A percentile compares a stretch with the other conserved stretches of the same genome.
Conservation (phyloP, 441 rosid genomes). For the Pelargonium fulgidum region DNA sequence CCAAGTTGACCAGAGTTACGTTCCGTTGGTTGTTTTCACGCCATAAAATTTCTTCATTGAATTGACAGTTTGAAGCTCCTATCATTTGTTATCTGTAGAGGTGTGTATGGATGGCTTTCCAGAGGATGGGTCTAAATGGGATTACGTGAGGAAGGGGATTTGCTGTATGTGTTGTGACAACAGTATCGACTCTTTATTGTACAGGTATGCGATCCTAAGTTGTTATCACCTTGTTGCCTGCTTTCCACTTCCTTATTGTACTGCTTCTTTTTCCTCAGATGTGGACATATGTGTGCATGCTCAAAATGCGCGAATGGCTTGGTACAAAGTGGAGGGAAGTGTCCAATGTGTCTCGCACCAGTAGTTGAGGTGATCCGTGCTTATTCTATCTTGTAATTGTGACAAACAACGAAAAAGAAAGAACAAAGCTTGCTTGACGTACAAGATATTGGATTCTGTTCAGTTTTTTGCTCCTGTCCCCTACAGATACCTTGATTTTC, state of each 20-base stretch:
- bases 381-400: slow-evolving; percentile 48
- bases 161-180: slow-evolving; percentile 67
- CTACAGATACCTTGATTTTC: slow-evolving; percentile 19
- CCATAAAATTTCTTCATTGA: neutral
- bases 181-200: slow-evolving; percentile 69
- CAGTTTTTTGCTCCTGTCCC: slow-evolving; percentile 20
- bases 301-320: slow-evolving; percentile 69
- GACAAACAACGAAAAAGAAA: slow-evolving; percentile 5
- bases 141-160: slow-evolving; percentile 67
- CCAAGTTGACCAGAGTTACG: neutral
- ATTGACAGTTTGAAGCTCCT: neutral
- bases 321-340: slow-evolving; percentile 64
- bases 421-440: slow-evolving; percentile 18
- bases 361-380: slow-evolving; percentile 80
- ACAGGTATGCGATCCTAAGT: slow-evolving; percentile 43
- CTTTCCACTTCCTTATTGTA: neutral
- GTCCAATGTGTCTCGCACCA: slow-evolving; percentile 95
- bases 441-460: slow-evolving; percentile 9
- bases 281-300: slow-evolving; percentile 96
- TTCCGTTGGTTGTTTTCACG: neutral
- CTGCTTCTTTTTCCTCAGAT: slow-evolving; percentile 34
- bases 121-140: slow-evolving; percentile 60
- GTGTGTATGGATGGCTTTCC: slow-evolving; percentile 24
- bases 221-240: neutral
- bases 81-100: slow-evolving; percentile 33